Evolutionary conservation across 1,284 basidiomycete genomes (phyloP), one percentile per base, ranked within the genome.

Genomic region (Tilletia indica): DNA sequence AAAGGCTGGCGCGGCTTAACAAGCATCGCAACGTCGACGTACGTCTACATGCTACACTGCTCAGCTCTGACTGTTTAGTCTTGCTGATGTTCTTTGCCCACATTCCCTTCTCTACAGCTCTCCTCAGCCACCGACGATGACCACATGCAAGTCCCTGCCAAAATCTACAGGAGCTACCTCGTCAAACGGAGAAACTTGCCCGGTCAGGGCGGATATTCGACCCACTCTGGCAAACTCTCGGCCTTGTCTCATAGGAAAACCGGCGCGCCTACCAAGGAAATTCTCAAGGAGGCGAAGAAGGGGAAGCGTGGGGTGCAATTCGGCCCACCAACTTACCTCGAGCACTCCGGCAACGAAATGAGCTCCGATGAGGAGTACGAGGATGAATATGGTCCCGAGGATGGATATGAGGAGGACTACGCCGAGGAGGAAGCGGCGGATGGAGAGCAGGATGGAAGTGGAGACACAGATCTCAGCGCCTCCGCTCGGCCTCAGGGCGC

Each of bases 21-120:
- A 98, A 98, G 85, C 94, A 97, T 84, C 89, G 95, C 48, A 99
- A 99, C 85, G 92, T 99, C 71, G 96, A 98, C 84, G 92, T 96
- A 83, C 85, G 92, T 88, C 8, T 38, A 6, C 31, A 5, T 4
- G 9, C 61, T 3, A 64, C 5, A 25, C 5, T 25, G 19, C 9
- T 36, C 11, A 34, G 6, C 56, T 6, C 21, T 6, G 5, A 19
- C 51, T 25, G 51, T 19, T 19, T 19, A n/a, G 16, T n/a, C 51
- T 6, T 6, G 16, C 51, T 54, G 25, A 54, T 19, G 8, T 34
- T 31, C 4, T 11, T 2, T 25, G 56, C 56, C 34, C 25, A 8
- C 39, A 3, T 47, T 14, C 4, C 6, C 39, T 49, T 11, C n/a
- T 25, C 34, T n/a, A 16, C 68, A 72, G 68, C 78, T 84, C 72